Percentiles rank a stretch among this genome's conserved stretches.
These are phyloP conservation scores for Flammula alnicola DNA, from an alignment of 1,284 basidiomycete species.

Conservation along the genomic window DNA sequence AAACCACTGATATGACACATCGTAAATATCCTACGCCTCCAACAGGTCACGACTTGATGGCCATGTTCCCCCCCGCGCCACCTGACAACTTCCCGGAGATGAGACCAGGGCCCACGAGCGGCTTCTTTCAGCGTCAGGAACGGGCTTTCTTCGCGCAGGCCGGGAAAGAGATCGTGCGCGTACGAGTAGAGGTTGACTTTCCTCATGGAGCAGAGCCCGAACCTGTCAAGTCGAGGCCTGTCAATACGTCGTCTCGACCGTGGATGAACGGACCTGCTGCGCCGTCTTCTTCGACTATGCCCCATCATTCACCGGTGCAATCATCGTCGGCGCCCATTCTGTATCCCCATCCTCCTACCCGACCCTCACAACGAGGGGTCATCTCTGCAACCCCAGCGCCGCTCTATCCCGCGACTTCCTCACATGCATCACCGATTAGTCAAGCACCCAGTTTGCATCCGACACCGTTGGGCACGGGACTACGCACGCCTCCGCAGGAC, in stretches of 20 bases:
- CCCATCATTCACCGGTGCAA: constrained; percentile 36
- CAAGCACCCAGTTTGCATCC: constrained; percentile 48
- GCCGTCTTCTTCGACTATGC: constrained; percentile 22
- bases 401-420: constrained; percentile 37
- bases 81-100: constrained; percentile 57
- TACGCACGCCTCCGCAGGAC: constrained; percentile 53
- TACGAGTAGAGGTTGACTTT: constrained; percentile 66
- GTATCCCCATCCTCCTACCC: constrained; percentile 37
- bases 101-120: constrained; percentile 63
- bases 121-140: constrained; percentile 73
- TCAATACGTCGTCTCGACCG: constrained; percentile 18
- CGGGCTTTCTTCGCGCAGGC: constrained; percentile 77
- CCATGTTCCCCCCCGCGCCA: constrained; percentile 71
- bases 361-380: constrained; percentile 36
- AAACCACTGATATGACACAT: constrained; percentile 46
- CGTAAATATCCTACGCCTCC: constrained; percentile 72
- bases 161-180: constrained; percentile 73
- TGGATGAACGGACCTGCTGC: not conserved
- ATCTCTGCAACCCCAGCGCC: constrained; percentile 32
- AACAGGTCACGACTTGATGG: constrained; percentile 81
- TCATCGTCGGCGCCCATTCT: constrained; percentile 31
- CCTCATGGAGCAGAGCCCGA: constrained; percentile 32
- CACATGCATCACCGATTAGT: constrained; percentile 35
- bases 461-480: constrained; percentile 33
- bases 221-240: constrained; percentile 25